Conservation (phyloP, 805 yeast species). For the Starmera amethionina region DNA sequence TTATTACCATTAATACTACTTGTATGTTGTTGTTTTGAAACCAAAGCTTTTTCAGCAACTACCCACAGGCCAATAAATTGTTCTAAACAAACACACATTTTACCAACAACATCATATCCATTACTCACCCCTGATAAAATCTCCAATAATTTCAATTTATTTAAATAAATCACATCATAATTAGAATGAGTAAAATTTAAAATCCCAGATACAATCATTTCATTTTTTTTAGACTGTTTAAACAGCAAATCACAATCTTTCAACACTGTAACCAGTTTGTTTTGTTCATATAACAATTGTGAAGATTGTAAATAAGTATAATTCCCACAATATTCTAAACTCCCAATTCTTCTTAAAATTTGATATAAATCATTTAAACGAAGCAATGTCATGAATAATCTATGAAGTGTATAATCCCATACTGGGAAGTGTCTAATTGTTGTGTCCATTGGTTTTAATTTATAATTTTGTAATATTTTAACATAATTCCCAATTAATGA, state of each 20-base stretch:
- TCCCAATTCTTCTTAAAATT: conserved; percentile 29
- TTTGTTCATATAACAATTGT: conserved; percentile 21
- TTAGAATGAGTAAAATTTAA: too few relatives aligned
- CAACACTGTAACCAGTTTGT: conserved; percentile 19
- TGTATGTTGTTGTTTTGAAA: too few relatives aligned
- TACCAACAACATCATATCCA: conserved; percentile 1
- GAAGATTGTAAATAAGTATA: conserved; percentile 29
- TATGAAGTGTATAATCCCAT: conserved; percentile 34
- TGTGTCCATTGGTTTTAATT: conserved; percentile 10
- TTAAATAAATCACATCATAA: too few relatives aligned
- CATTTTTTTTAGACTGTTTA: conserved; percentile 30
- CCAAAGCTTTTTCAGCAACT: neutral
- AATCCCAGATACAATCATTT: too few relatives aligned
- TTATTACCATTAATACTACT: too few relatives aligned
- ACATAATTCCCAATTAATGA: conserved; percentile 12
- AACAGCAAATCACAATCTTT: conserved; percentile 27
- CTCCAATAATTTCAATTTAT: too few relatives aligned
- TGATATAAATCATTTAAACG: conserved; percentile 34
- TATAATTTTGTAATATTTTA: conserved; percentile 17
- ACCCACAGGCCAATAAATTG: conserved; percentile 14
- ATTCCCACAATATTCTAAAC: conserved; percentile 30
- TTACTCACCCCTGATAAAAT: too few relatives aligned
- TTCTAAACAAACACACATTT: conserved; percentile 1
- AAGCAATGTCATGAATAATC: conserved; percentile 27
- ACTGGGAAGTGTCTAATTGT: conserved; percentile 22